Evolutionary conservation across 345 rosid genomes (phyloP).

Genomic region (Cardamine resedifolia): DNA sequence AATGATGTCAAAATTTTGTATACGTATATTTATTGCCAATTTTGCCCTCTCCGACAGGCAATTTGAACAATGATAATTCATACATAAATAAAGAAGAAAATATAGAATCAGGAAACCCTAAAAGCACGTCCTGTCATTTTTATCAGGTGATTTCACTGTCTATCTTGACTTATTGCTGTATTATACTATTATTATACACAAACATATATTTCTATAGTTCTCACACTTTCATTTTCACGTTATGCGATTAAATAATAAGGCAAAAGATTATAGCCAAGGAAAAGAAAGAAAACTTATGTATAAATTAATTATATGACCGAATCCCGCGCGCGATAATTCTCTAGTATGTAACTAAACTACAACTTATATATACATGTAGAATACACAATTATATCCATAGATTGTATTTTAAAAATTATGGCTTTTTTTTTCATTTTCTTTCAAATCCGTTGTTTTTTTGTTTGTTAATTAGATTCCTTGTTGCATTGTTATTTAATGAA

Average conservation of each 20-base stretch:
- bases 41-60: slow-evolving; percentile 20
- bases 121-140: slow-evolving; percentile 43
- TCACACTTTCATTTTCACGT: slow-evolving; percentile 21
- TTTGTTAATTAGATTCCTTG: too few species aligned
- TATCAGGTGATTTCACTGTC: slow-evolving; percentile 42
- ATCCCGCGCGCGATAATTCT: neutral
- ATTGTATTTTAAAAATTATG: too few species aligned
- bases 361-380: neutral
- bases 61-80: slow-evolving; percentile 17
- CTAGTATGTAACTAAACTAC: neutral
- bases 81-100: slow-evolving; percentile 16
- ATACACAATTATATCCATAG: neutral
- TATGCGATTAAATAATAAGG: slow-evolving; percentile 7
- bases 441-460: too few species aligned
- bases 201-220: neutral
- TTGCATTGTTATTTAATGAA: too few species aligned
- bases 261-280: slow-evolving; percentile 5
- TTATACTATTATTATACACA: neutral
- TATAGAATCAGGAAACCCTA: slow-evolving; percentile 32
- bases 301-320: neutral
- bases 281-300: neutral
- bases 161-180: slow-evolving; percentile 28
- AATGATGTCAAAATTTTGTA: neutral
- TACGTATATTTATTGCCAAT: slow-evolving; percentile 2
- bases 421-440: too few species aligned